Base-by-base conservation (phyloP, 345 rosid species). In the Raphanus sativus region DNA sequence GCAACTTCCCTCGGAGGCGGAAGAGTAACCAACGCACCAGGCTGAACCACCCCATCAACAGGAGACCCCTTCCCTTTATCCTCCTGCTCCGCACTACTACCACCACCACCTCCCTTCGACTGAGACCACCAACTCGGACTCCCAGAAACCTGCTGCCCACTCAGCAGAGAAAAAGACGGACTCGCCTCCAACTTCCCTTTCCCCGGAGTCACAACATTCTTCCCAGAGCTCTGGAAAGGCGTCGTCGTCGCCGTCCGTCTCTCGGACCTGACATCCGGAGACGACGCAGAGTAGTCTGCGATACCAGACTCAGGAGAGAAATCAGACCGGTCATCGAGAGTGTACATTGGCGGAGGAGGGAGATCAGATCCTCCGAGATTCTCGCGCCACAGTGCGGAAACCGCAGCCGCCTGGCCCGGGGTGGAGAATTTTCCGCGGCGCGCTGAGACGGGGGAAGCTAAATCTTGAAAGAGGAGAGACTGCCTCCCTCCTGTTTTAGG, bases 321-420 rank as follows among this genome's bases (percentile, higher is more conserved):
- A 81, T 95, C 96, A 0, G 94, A 83, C 7, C 96, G 94, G 81
- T 95, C 99, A 77, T 92, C 96, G 82, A 95, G 67, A 5, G 98
- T 90, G 76, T 80, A 89, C 84, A 92, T 80, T 3, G 99, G 99
- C 74, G 98, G 99, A 0, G 99, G 98, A 1, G 99, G 99, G 82
- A 95, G 97, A 85, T 95, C 97, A 0, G 97, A 87, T 60, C 88
- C 88, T 65, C 91, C 90, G 3, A 86, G 83, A 83, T 88, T 92
- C 69, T 95, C 99, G n/a, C 93, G 92, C 98, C 99, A 89, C 69
- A 91, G 83, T n/a, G 99, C 90, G 11, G 99, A 95, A 4, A 95
- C 99, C 0, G 98, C 99, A 3, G 99, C 96, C 38, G 91, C 89
- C 74, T 95, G 98, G 1, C 91, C 96, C 0, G 98, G 88, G 65